Percentiles rank a stretch among this genome's conserved stretches.
These are phyloP conservation scores for Lenwebbia sp. DNA, from an alignment of 345 rosid species.

Conservation along the genomic window DNA sequence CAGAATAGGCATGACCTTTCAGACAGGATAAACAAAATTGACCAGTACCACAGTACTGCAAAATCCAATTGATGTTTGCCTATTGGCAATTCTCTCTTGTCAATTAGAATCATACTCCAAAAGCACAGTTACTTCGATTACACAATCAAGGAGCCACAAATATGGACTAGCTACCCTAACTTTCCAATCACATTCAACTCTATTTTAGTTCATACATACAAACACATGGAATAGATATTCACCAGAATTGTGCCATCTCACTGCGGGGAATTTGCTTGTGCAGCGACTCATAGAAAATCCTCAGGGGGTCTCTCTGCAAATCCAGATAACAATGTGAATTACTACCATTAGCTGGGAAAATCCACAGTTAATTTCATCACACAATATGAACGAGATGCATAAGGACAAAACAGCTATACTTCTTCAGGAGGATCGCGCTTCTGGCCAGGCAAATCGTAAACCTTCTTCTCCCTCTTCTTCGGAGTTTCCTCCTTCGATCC, in stretches of 20 bases:
- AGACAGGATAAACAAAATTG: neutral
- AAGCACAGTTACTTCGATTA: neutral
- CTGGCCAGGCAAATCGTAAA: slow-evolving; percentile 83
- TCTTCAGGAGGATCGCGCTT: slow-evolving; percentile 78
- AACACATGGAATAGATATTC: slow-evolving; percentile 7
- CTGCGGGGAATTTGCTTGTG: slow-evolving; percentile 67
- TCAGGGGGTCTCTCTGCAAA: slow-evolving; percentile 89
- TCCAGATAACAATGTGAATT: neutral
- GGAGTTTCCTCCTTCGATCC: slow-evolving; percentile 1
- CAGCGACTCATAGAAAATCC: slow-evolving; percentile 84
- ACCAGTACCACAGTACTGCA: neutral
- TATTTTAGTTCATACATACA: neutral
- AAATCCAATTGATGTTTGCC: neutral
- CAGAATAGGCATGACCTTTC: neutral
- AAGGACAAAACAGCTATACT: slow-evolving; percentile 19
- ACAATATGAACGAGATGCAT: neutral
- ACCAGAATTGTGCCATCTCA: slow-evolving; percentile 96
- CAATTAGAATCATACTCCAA: neutral
- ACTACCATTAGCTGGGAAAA: neutral
- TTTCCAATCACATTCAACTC: neutral
- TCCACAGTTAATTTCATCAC: neutral
- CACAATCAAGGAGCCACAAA: neutral
- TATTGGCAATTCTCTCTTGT: neutral
- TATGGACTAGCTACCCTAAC: neutral
- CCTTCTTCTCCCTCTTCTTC: slow-evolving; percentile 67